Evolutionary conservation across 169 alveolate species (phyloP), one percentile per base, ranked within the genome.

Genomic region (Plasmodium coatneyi): DNA sequence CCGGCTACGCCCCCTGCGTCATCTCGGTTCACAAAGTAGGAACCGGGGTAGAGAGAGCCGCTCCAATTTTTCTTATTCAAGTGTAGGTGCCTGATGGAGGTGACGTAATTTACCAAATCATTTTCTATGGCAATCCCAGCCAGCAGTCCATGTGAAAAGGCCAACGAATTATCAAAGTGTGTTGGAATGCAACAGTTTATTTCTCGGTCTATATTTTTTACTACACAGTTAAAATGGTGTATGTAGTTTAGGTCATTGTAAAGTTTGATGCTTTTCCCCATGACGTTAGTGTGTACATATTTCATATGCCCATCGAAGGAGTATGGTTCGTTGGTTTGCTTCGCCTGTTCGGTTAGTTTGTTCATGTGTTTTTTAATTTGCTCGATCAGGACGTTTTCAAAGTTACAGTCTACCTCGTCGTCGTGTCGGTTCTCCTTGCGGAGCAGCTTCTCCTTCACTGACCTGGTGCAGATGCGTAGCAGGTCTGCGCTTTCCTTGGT

Each of bases 71-170:
- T 19, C 70, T 86, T 86, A 70, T 78, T 86, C 28, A 86, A 54
- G n/a, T 70, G 54, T 49, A 86, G 80, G 41, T 86, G 93, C 28
- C 84, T 86, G 9, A 86, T 56, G 7, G 93, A 86, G 32, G 93
- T 86, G n/a, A 86, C 93, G 41, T 86, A 86, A 76, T 86, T 86
- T 2, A 76, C 34, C 16, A 86, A 22, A 28, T 86, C 84, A 36
- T 86, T 86, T 76, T 86, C 93, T 3, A 86, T 83, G 16, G 93
- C 84, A n/a, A 86, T 86, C 3, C 93, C 84, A 30, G 93, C 93
- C 1, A 86, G 71, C 1, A 86, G 60, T 5, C 93, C 93, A 30
- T 86, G 93, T 7, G 86, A 86, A 78, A 86, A 86, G 5, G 93
- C 93, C 9, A 86, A 30, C 2, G 93, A 76, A 46, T 86, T 86